phyloP scores from a whole-genome alignment of 306 rosid genomes.

The Rosa multiflora region DNA sequence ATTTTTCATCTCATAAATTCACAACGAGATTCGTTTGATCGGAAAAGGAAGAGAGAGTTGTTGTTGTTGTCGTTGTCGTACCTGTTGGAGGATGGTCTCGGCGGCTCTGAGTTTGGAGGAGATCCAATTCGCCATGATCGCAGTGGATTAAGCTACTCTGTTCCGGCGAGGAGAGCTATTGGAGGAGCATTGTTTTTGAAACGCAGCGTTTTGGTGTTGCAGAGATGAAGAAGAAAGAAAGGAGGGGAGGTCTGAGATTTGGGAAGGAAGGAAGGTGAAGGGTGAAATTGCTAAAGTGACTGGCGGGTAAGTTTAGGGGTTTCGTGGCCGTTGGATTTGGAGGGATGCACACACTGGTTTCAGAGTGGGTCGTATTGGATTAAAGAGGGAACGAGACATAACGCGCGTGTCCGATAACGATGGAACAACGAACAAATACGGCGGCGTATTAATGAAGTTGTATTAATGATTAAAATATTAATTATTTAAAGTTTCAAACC shows the following conservation, averaged over 20 bases:
- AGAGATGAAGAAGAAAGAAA: not conserved
- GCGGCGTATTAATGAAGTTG: not conserved
- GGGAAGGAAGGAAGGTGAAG: not conserved
- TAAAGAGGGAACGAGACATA: not conserved
- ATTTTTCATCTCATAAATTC: not conserved
- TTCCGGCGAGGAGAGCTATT: not conserved
- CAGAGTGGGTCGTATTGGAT: not conserved
- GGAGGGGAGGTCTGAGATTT: not conserved
- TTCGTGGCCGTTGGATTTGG: not conserved
- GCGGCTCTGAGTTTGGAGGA: conserved; percentile 97
- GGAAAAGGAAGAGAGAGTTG: conserved; percentile 13
- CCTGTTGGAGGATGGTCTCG: conserved; percentile 94
- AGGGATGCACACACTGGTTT: not conserved
- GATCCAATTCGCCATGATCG: conserved; percentile 91
- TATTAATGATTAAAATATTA: too few relatives aligned
- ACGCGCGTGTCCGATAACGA: not conserved
- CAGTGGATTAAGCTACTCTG: conserved; percentile 18
- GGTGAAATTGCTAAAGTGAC: conserved; percentile 8
- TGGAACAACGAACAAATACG: not conserved
- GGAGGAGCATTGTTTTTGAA: conserved; percentile 20
- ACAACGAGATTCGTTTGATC: not conserved
- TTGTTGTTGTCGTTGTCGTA: not conserved
- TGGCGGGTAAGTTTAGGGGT: not conserved
- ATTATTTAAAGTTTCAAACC: too few relatives aligned
- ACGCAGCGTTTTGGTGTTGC: conserved; percentile 15